These are phyloP conservation scores for Leccinum ochraceum DNA, from an alignment of 768 basidiomycete genomes.

Conservation along the genomic window DNA sequence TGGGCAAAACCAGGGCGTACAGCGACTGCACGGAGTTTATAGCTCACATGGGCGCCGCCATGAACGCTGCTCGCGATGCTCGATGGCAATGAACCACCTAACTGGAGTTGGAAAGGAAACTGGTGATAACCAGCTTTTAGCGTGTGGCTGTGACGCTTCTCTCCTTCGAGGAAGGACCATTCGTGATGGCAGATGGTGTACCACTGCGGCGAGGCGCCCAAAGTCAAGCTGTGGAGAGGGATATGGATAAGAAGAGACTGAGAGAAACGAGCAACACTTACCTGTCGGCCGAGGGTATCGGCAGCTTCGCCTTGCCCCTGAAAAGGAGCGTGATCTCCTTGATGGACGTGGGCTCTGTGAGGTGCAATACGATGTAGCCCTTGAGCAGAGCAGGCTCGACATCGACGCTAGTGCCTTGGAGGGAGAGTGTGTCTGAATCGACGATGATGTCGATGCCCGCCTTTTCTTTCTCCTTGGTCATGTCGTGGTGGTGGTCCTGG, in stretches of 20 bases:
- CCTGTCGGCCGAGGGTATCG: slow-evolving; percentile 58
- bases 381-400: slow-evolving; percentile 80
- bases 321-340: slow-evolving; percentile 85
- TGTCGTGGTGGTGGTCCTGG: slow-evolving; percentile 36
- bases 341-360: slow-evolving; percentile 80
- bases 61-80: slow-evolving; percentile 56
- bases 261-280: slow-evolving; percentile 37
- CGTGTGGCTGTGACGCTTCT: slow-evolving; percentile 76
- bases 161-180: slow-evolving; percentile 91
- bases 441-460: slow-evolving; percentile 76
- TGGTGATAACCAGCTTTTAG: slow-evolving; percentile 94
- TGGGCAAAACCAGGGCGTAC: slow-evolving; percentile 71
- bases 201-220: slow-evolving; percentile 42
- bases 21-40: slow-evolving; percentile 89
- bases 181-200: slow-evolving; percentile 79
- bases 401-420: slow-evolving; percentile 81
- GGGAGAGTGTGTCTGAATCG: slow-evolving; percentile 63
- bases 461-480: slow-evolving; percentile 46
- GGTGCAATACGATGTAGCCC: slow-evolving; percentile 77
- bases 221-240: slow-evolving; percentile 15
- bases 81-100: slow-evolving; percentile 86
- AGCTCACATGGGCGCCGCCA: slow-evolving; percentile 70
- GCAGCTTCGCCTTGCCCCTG: slow-evolving; percentile 77
- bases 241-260: slow-evolving; percentile 3
- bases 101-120: slow-evolving; percentile 88